Conservation (phyloP, 2,329 filamentous ascomycete species). For the Hypomyces rosellus region DNA sequence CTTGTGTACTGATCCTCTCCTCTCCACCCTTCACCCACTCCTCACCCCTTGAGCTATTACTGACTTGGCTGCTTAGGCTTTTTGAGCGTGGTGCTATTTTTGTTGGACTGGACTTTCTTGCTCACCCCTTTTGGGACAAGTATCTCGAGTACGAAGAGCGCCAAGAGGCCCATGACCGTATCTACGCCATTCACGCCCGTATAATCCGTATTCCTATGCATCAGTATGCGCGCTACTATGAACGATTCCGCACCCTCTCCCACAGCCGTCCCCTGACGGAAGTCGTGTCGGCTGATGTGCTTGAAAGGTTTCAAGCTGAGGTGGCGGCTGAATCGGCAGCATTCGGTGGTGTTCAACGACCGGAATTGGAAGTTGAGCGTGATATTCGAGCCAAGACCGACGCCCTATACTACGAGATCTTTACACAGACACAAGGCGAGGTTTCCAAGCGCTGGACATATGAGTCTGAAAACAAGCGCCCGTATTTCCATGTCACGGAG, state of each 20-base stretch:
- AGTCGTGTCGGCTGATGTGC: slow-evolving; percentile 60
- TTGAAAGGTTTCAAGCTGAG: slow-evolving; percentile 65
- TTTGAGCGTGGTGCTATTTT: slow-evolving; percentile 83
- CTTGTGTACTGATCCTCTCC: slow-evolving; percentile 55
- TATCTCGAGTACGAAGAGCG: slow-evolving; percentile 96
- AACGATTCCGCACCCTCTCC: slow-evolving; percentile 75
- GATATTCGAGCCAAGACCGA: slow-evolving; percentile 78
- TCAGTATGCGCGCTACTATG: slow-evolving; percentile 91
- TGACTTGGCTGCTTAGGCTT: slow-evolving; percentile 54
- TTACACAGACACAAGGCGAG: slow-evolving; percentile 75
- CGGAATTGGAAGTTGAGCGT: slow-evolving; percentile 74
- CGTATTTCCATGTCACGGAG: slow-evolving; percentile 94
- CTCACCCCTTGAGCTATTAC: slow-evolving; percentile 17
- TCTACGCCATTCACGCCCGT: slow-evolving; percentile 76
- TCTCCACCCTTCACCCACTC: slow-evolving; percentile 26
- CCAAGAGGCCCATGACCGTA: slow-evolving; percentile 73
- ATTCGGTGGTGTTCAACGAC: slow-evolving; percentile 48
- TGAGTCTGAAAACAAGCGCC: slow-evolving; percentile 88
- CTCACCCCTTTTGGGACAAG: slow-evolving; percentile 98
- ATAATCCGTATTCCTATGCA: slow-evolving; percentile 90
- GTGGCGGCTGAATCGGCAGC: slow-evolving; percentile 58
- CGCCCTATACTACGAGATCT: slow-evolving; percentile 71
- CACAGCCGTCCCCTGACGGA: slow-evolving; percentile 67
- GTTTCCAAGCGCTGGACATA: slow-evolving; percentile 92
- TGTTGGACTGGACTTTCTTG: slow-evolving; percentile 88